Percentiles rank a stretch among this genome's conserved stretches.
These are phyloP conservation scores for Tagetes patula DNA, from an alignment of 129 eudicot genomes.

Conservation along the genomic window DNA sequence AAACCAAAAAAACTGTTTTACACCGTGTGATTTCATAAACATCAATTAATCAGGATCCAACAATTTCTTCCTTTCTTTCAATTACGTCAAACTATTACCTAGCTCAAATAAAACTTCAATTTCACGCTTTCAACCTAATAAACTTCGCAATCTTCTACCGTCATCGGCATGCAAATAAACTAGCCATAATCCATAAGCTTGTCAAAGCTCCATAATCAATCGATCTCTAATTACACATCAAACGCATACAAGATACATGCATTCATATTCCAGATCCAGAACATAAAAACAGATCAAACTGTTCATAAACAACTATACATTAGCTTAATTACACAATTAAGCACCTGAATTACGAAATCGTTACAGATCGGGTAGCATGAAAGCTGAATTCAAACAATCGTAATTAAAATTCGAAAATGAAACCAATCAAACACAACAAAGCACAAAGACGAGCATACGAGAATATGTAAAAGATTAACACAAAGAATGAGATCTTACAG, in stretches of 20 bases:
- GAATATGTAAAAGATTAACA: too few species aligned
- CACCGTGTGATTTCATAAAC: background rate
- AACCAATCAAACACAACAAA: background rate
- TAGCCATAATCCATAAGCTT: background rate
- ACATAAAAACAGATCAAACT: background rate
- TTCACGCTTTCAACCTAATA: conserved; percentile 5
- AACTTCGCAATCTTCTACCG: background rate
- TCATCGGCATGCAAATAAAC: conserved; percentile 23
- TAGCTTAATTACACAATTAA: background rate
- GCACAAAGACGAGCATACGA: background rate
- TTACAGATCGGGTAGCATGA: conserved; percentile 23
- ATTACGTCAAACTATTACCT: background rate
- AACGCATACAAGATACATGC: conserved; percentile 5
- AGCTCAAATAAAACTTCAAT: background rate
- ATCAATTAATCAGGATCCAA: background rate
- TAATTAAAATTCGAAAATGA: background rate
- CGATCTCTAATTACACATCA: conserved; percentile 19
- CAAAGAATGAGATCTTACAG: conserved; percentile 20
- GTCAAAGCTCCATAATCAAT: conserved; percentile 15
- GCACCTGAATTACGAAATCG: conserved; percentile 2
- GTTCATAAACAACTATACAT: background rate
- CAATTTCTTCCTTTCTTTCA: background rate
- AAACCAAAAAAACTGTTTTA: background rate
- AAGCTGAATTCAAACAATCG: conserved; percentile 11
- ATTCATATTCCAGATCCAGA: conserved; percentile 28